These are phyloP conservation scores for Amphicarpaea edgeworthii DNA, from an alignment of 306 rosid species.

Conservation along the genomic window DNA sequence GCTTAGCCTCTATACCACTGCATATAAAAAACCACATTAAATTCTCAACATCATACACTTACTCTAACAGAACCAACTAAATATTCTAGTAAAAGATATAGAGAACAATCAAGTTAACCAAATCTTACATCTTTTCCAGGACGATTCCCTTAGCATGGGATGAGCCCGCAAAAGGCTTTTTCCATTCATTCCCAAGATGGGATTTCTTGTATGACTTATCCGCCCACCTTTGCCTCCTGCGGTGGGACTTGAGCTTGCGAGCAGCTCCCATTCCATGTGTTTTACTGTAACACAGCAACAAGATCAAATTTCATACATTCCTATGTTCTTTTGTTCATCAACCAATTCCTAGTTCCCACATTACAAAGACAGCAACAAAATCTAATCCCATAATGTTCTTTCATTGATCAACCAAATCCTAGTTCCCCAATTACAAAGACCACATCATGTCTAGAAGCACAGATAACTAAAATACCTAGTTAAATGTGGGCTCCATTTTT, in stretches of 20 bases:
- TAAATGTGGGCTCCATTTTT: not conserved
- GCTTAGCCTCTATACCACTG: conserved; percentile 92
- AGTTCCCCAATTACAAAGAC: not conserved
- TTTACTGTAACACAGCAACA: conserved; percentile 54
- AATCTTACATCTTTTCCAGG: conserved; percentile 79
- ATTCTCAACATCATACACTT: not conserved
- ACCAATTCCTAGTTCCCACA: not conserved
- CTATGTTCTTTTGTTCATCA: not conserved
- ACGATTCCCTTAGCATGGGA: conserved; percentile 90
- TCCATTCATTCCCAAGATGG: conserved; percentile 89
- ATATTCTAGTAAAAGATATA: not conserved
- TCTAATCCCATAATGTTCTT: not conserved
- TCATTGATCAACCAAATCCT: not conserved
- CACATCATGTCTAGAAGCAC: not conserved
- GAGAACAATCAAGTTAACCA: not conserved
- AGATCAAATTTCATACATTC: not conserved
- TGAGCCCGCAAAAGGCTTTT: conserved; percentile 89
- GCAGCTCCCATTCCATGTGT: conserved; percentile 89
- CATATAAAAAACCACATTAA: conserved; percentile 8
- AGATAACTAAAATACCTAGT: not conserved
- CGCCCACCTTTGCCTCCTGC: conserved; percentile 83
- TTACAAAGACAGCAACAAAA: not conserved
- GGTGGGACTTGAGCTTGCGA: conserved; percentile 83
- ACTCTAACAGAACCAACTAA: not conserved
- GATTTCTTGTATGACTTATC: conserved; percentile 82